These are phyloP conservation scores for Globisporangium iwayamae DNA, from an alignment of 352 stramenopile genomes.

Conservation along the genomic window DNA sequence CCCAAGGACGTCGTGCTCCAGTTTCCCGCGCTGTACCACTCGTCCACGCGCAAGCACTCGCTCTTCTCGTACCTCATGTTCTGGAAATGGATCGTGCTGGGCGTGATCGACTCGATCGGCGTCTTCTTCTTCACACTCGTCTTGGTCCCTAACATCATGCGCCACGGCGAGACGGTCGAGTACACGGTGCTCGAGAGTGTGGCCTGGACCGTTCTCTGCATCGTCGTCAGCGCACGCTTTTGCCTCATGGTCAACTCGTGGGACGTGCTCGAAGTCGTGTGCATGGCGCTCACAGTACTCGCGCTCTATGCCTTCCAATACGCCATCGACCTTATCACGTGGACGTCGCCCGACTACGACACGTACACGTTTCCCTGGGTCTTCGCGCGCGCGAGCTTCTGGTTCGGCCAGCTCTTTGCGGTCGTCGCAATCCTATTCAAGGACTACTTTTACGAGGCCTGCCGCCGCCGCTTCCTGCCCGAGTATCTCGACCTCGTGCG, in stretches of 20 bases:
- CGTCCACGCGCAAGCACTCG: slow-evolving; percentile 41
- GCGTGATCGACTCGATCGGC: slow-evolving; percentile 72
- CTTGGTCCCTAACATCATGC: slow-evolving; percentile 52
- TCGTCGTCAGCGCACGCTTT: slow-evolving; percentile 76
- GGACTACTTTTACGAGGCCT: slow-evolving; percentile 69
- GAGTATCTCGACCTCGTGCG: slow-evolving; percentile 76
- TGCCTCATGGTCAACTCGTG: slow-evolving; percentile 81
- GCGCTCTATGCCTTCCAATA: slow-evolving; percentile 67
- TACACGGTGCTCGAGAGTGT: slow-evolving; percentile 61
- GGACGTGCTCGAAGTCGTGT: slow-evolving; percentile 57
- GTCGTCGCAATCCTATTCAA: slow-evolving; percentile 62
- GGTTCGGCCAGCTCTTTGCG: slow-evolving; percentile 72
- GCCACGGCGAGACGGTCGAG: slow-evolving; percentile 49
- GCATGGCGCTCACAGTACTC: slow-evolving; percentile 52
- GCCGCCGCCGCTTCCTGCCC: slow-evolving; percentile 56
- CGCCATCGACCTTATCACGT: slow-evolving; percentile 60
- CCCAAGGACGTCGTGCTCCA: slow-evolving; percentile 59
- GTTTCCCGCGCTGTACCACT: slow-evolving; percentile 69
- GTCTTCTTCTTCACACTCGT: slow-evolving; percentile 64
- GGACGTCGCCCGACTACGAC: slow-evolving; percentile 48
- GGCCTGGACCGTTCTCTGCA: slow-evolving; percentile 73
- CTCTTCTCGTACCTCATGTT: slow-evolving; percentile 83
- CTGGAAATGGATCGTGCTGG: slow-evolving; percentile 82
- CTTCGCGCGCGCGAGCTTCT: slow-evolving; percentile 60
- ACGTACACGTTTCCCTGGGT: slow-evolving; percentile 81